Conservation (phyloP, 1,284 basidiomycete species). For the Ceratobasidium sp. region DNA sequence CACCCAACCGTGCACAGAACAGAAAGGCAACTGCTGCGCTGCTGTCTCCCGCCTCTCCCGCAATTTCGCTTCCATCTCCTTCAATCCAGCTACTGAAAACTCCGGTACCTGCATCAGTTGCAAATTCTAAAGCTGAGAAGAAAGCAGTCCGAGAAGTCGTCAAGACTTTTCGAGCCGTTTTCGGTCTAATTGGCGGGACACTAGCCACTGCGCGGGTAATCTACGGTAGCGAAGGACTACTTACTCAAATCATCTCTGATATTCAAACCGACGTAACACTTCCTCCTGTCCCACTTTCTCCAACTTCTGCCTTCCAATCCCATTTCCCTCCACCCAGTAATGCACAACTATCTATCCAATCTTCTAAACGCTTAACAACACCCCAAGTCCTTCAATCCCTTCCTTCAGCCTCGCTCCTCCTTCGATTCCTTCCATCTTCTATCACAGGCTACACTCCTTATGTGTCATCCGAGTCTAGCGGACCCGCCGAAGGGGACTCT, state of each 20-base stretch:
- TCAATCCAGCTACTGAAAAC: constrained; percentile 42
- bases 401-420: constrained; percentile 76
- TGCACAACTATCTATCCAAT: constrained; percentile 11
- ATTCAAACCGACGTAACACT: constrained; percentile 52
- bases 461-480: constrained; percentile 69
- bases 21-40: constrained; percentile 55
- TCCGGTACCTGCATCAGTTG: constrained; percentile 42
- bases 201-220: constrained; percentile 60
- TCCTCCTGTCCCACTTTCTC: not conserved
- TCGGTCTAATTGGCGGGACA: constrained; percentile 68
- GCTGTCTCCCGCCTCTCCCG: constrained; percentile 47
- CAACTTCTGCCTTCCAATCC: constrained; percentile 33
- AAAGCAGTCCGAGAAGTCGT: constrained; percentile 61
- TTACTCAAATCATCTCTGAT: constrained; percentile 60
- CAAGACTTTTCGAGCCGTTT: constrained; percentile 61
- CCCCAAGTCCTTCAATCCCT: constrained; percentile 68
- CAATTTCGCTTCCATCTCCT: constrained; percentile 45
- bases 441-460: constrained; percentile 78
- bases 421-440: constrained; percentile 66
- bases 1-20: constrained; percentile 49
- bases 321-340: constrained; percentile 24
- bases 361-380: constrained; percentile 61
- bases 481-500: constrained; percentile 60
- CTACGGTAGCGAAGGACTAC: constrained; percentile 46
- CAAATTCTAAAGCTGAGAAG: constrained; percentile 31